Conservation (phyloP, 2,329 filamentous ascomycete species). For the Ascochyta rabiei region DNA sequence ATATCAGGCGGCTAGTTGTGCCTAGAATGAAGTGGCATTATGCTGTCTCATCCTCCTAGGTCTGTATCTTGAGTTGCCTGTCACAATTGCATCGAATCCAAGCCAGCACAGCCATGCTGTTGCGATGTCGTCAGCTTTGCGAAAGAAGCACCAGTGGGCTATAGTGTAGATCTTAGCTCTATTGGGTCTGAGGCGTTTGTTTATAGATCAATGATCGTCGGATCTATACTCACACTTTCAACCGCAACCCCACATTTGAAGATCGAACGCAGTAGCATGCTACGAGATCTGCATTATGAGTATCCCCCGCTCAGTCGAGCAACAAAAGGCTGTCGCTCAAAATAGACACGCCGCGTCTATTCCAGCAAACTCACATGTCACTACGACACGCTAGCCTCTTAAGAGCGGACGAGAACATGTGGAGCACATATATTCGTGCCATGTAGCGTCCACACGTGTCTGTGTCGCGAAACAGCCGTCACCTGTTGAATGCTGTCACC, state of each 20-base stretch:
- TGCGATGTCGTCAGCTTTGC: too few species aligned
- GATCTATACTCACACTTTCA: background rate
- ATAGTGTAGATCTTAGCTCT: too few species aligned
- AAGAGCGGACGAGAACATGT: conserved; percentile 11
- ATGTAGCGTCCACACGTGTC: conserved; percentile 3
- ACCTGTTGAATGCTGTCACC: background rate
- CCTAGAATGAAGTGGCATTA: too few species aligned
- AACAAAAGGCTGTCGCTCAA: background rate
- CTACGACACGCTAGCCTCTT: conserved; percentile 9
- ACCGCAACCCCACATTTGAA: background rate
- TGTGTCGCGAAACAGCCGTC: background rate
- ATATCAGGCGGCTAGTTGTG: too few species aligned
- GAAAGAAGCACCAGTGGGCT: too few species aligned
- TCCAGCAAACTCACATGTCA: background rate
- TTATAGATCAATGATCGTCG: background rate
- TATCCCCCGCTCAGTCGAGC: too few species aligned
- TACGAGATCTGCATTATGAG: background rate
- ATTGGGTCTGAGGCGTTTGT: too few species aligned
- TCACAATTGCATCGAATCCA: too few species aligned
- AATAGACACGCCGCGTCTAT: background rate
- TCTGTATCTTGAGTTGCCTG: too few species aligned
- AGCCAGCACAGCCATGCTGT: too few species aligned
- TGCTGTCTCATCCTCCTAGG: too few species aligned
- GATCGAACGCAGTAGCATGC: background rate
- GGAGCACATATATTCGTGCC: conserved; percentile 4